Evolutionary conservation across 1,139 yeast species (phyloP), one percentile per base, ranked within the genome.

Genomic region (Candida tunisiensis): DNA sequence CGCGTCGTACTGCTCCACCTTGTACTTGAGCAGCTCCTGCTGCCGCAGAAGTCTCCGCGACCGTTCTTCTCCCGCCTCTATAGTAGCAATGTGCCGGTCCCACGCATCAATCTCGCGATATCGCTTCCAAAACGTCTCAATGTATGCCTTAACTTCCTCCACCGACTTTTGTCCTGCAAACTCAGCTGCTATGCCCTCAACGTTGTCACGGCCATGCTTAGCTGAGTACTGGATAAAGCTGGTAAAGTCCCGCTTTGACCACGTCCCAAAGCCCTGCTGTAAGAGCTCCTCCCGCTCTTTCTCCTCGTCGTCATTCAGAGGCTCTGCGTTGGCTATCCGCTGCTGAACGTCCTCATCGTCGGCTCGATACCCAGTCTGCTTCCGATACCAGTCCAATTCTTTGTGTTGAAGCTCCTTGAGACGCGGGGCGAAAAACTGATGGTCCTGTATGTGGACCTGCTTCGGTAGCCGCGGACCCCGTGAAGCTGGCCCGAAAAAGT

Each of bases 231-330:
- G 93, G 24, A 88, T 63, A 40, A 80, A 85, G 35, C 77, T 74
- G 25, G 88, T 69, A 46, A 88, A 82, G 45, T 88, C 98, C 34
- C 96, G 66, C 47, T 85, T 68, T 6, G 82, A 65, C 94, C 96
- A 88, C 33, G 60, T 62, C 24, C 67, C 64, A 51, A 82, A 88
- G 3, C 93, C 83, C 37, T 72, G 62, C 3, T 55, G 59, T 8
- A 79, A 53, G 19, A 75, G 57, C 34, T 62, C 49, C 29, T 71
- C 70, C 47, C 83, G 85, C 36, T 63, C 59, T 24, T 55, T 60
- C 25, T 61, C 60, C 42, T 88, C 95, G 34, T 74, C 92, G 28
- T 69, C 82, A 0, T 88, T 73, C 31, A 83, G 60, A 2, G 88
- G 85, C 25, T 57, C 65, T 1, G 79, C 85, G 8, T 57, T 52